phyloP scores from a whole-genome alignment of 2,329 filamentous ascomycete species.

The Pseudogymnoascus sp. region DNA sequence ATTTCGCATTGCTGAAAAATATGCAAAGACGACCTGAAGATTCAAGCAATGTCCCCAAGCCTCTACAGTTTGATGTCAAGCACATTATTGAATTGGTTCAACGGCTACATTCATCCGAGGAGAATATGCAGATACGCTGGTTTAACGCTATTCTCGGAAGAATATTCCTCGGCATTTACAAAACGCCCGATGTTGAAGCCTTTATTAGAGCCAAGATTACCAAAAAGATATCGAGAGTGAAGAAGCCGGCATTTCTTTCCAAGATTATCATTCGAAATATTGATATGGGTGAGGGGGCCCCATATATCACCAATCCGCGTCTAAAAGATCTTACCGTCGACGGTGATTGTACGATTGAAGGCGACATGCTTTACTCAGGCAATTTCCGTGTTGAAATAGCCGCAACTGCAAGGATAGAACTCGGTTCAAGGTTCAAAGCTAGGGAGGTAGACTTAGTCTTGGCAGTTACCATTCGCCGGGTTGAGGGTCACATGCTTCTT shows the following conservation, averaged over 20 bases:
- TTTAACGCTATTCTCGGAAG: constrained; percentile 86
- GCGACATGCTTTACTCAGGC: constrained; percentile 80
- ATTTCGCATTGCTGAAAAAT: constrained; percentile 81
- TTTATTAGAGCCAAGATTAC: constrained; percentile 78
- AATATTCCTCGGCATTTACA: constrained; percentile 80
- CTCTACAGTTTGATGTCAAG: constrained; percentile 70
- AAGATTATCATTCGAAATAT: constrained; percentile 76
- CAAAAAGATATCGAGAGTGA: constrained; percentile 91
- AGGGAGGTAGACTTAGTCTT: constrained; percentile 84
- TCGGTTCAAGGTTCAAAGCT: constrained; percentile 80
- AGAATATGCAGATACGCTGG: constrained; percentile 85
- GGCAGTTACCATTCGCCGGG: constrained; percentile 71
- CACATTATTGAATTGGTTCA: constrained; percentile 87
- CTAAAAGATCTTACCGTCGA: constrained; percentile 86
- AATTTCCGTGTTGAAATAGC: constrained; percentile 85
- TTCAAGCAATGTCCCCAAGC: constrained; percentile 52
- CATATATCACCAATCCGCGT: constrained; percentile 79
- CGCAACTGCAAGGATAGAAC: constrained; percentile 84
- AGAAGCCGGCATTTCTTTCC: constrained; percentile 83
- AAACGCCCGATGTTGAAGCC: constrained; percentile 70
- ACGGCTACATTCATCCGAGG: constrained; percentile 81
- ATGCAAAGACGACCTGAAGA: constrained; percentile 60
- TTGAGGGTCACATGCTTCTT: constrained; percentile 77
- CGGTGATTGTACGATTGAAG: constrained; percentile 79
- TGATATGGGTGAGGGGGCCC: constrained; percentile 77